phyloP scores from a whole-genome alignment of 495 filamentous ascomycete genomes.

The Podospora pseudocomata region DNA sequence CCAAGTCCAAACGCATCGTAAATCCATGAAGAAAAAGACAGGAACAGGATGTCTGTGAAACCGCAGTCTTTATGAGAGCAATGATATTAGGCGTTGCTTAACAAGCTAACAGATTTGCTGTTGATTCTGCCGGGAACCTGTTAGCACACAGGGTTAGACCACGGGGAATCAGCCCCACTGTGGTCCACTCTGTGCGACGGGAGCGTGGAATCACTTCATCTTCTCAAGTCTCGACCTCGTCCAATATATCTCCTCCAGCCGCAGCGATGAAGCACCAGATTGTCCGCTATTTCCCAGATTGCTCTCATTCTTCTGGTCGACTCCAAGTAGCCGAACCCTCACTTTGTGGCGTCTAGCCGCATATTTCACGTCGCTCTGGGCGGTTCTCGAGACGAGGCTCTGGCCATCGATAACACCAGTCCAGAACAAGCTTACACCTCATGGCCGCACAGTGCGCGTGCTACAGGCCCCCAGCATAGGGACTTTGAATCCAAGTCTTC shows the following conservation, averaged over 20 bases:
- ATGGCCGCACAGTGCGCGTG: neutral
- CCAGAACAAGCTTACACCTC: neutral
- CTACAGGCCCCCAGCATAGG: neutral
- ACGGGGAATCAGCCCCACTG: too few relatives aligned
- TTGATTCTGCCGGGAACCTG: neutral
- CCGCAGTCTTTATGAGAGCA: neutral
- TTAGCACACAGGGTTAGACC: neutral
- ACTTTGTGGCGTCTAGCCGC: constrained; percentile 1
- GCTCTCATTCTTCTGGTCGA: too few relatives aligned
- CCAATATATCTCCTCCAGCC: neutral
- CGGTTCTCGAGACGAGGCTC: constrained; percentile 2
- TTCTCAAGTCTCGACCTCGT: neutral
- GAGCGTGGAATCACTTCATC: neutral
- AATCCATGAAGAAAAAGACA: too few relatives aligned
- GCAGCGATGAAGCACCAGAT: neutral
- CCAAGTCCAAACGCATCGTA: too few relatives aligned
- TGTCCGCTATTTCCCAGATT: neutral
- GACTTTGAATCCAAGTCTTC: neutral
- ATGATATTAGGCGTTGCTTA: neutral
- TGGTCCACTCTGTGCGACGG: neutral
- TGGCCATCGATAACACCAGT: constrained; percentile 2
- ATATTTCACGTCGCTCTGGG: neutral
- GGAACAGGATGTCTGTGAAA: neutral
- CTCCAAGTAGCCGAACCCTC: neutral
- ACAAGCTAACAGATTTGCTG: neutral